Conservation (phyloP, 2,329 filamentous ascomycete genomes). For the Fusarium tjaetaba region DNA sequence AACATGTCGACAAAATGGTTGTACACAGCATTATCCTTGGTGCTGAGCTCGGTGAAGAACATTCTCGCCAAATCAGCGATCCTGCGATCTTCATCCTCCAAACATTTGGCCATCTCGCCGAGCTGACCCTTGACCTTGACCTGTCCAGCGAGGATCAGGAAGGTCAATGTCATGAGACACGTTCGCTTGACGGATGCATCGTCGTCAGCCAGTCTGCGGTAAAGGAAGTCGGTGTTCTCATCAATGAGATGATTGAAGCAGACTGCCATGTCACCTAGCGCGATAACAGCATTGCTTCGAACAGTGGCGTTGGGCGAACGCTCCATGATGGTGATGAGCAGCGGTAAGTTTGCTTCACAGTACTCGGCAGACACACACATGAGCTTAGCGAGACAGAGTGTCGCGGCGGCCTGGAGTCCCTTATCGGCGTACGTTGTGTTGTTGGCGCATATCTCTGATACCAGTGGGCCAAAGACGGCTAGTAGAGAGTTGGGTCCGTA, state of each 20-base stretch:
- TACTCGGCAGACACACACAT: slow-evolving; percentile 99
- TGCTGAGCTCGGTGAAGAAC: slow-evolving; percentile 98
- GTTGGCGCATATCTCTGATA: slow-evolving; percentile 92
- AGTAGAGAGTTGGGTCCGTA: slow-evolving; percentile 86
- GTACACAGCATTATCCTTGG: slow-evolving; percentile 98
- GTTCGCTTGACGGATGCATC: slow-evolving; percentile 95
- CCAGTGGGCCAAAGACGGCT: slow-evolving; percentile 89
- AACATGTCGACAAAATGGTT: slow-evolving; percentile 99
- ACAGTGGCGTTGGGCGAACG: slow-evolving; percentile 91
- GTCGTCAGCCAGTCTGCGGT: slow-evolving; percentile 88
- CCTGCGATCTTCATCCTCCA: slow-evolving; percentile 94
- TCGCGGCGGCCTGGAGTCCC: slow-evolving; percentile 91
- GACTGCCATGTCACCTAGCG: slow-evolving; percentile 97
- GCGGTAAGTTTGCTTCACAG: slow-evolving; percentile 89
- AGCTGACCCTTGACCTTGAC: slow-evolving; percentile 99
- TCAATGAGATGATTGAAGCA: slow-evolving; percentile 99
- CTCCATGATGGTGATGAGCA: slow-evolving; percentile 98
- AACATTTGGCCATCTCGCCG: slow-evolving; percentile 98
- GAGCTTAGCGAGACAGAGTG: slow-evolving; percentile 93
- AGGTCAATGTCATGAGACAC: slow-evolving; percentile 97
- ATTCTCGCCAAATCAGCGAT: slow-evolving; percentile 94
- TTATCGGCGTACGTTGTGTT: slow-evolving; percentile 92
- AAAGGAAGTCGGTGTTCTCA: slow-evolving; percentile 98
- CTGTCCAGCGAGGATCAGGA: slow-evolving; percentile 94
- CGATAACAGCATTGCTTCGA: slow-evolving; percentile 95